A percentile compares a stretch with the other conserved stretches of the same genome.
Conservation (phyloP, 257 asterid genomes). For the Solanum raphanifolium region DNA sequence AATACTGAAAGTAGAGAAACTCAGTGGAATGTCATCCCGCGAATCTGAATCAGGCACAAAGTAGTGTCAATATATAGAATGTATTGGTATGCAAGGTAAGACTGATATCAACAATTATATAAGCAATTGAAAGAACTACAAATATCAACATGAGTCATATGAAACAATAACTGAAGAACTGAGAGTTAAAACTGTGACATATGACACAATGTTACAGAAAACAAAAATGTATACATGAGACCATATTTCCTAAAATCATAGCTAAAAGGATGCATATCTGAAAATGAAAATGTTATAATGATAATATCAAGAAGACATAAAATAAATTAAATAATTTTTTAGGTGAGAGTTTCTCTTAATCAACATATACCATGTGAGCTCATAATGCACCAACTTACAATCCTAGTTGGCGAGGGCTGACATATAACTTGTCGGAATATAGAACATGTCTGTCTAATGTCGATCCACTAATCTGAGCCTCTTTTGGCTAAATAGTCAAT, state of each 20-base stretch:
- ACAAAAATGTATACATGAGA: background rate
- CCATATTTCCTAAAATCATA: background rate
- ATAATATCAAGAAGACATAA: background rate
- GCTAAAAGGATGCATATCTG: background rate
- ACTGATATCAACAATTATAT: too few relatives aligned
- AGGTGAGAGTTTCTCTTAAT: background rate
- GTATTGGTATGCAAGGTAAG: too few relatives aligned
- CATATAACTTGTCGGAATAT: background rate
- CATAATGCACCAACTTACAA: background rate
- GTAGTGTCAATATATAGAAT: background rate
- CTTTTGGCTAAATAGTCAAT: background rate
- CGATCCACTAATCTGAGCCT: background rate
- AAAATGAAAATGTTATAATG: too few relatives aligned
- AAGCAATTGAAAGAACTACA: background rate
- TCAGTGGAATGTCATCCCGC: background rate
- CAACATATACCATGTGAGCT: background rate
- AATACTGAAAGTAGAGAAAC: background rate
- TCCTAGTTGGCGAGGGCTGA: background rate
- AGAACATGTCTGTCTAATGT: background rate
- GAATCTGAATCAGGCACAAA: background rate
- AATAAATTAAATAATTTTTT: too few relatives aligned
- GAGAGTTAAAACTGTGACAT: background rate
- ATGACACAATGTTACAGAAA: background rate
- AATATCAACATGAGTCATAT: background rate
- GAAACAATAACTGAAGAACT: background rate